Evolutionary conservation across 441 rosid genomes (phyloP), one percentile per base, ranked within the genome.

Genomic region (Adansonia gregorii): DNA sequence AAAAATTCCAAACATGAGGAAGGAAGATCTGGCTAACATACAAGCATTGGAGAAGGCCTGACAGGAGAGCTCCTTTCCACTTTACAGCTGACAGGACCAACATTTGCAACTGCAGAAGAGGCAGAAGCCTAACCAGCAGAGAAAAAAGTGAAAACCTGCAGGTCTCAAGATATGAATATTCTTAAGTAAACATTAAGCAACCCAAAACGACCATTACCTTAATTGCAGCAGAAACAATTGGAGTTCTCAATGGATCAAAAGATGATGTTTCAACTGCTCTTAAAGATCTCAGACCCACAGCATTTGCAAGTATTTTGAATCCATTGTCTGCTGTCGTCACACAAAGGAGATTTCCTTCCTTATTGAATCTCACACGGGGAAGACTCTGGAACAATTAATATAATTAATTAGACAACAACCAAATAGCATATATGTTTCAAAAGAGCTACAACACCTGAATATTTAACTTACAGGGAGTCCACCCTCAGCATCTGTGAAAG

Each of bases 41-140:
- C 99, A 83, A 86, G 83, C 48, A 89, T 76, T 9, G 94, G 88
- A 80, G 97, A 84, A 72, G 89, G 91, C 85, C 93, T 84, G 81
- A 79, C 94, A 49, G 97, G 98, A 76, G 98, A 95, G 85, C 89
- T 91, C 80, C 92, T 88, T 87, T 93, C 97, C 80, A 88, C 90
- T 88, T 94, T 94, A 83, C 88, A 86, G 77, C 80, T 90, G 78
- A 86, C 92, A 74, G 94, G 89, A 79, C 76, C 82, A 74, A 82
- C 86, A 82, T 78, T 84, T 65, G 86, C 75, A 78, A 84, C 79
- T 49, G 87, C 85, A 78, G 93, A 83, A 85, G 89, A 71, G 54
- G 85, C 91, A 64, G 94, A 87, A 82, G 84, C 92, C 98, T 92
- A 78, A 81, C 65, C 52, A 67, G 81, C 10, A 75, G 20, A 31